Evolutionary conservation across 2,329 filamentous ascomycete genomes (phyloP), one percentile per base, ranked within the genome.

Genomic region (Penicillium sp.): DNA sequence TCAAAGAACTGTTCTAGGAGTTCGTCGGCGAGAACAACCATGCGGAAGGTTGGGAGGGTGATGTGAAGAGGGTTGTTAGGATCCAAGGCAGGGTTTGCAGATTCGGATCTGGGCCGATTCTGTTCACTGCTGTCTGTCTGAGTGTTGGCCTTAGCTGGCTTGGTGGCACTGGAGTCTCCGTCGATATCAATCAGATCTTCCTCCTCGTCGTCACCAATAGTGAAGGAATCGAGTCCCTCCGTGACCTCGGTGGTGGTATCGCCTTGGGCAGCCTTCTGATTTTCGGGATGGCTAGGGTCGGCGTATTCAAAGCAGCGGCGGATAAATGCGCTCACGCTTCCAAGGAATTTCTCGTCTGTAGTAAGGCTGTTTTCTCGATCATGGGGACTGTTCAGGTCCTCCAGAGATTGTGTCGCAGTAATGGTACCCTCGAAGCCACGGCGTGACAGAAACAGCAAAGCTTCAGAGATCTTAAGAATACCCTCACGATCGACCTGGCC

Each of bases 1-100:
- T 99, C 95, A 72, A 99, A 99, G 77, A 99, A 99, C 65, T 96
- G 90, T 69, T 99, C 93, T 6, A 99, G 85, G 1, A 96, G 84
- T 73, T 99, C 95, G 70, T 99, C 95, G 44, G 95, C 95, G 8
- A 99, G 85, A 10, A 99, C 90, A 3, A 99, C 92, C 95, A 99
- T 99, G 63, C 95, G 89, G 83, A 99, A 99, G 0, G 95, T 99
- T 1, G 95, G 95, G 1, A 99, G 83, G 1, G 95, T 98, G 69
- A 99, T 97, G 72, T 97, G 90, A 0, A 99, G 83, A 7, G 95
- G 95, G 62, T 96, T 93, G 26, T 91, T 88, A 3, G 95, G 95
- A 71, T 99, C 93, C 4, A 99, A 84, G 0, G 95, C 95, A 9
- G 88, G 86, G 70, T 99, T 99, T 47, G 92, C 92, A 21, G 89